Base-by-base conservation (phyloP, 2,329 filamentous ascomycete species). In the Drechslerella dactyloides region DNA sequence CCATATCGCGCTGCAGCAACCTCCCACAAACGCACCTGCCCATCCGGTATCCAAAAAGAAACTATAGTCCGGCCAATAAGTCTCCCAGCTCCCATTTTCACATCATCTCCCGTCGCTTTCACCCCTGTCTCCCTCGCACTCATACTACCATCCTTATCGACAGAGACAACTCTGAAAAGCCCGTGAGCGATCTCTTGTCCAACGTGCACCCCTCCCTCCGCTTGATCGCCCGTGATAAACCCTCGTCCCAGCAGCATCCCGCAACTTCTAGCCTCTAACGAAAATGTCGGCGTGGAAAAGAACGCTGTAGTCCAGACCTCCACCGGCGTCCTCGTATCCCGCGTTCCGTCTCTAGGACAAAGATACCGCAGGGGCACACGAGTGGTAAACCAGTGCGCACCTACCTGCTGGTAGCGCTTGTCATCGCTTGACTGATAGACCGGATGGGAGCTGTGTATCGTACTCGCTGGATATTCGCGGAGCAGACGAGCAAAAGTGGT, bases 221-320 rank as follows among this genome's bases (percentile, higher is more conserved):
- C 68, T 10, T 24, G 44, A 51, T 72, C 68, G 13, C 68, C 68
- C 5, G 50, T 65, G 17, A 11, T 53, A 48, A 72, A 72, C 15
- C 68, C 68, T 3, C 56, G 56, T 5, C 60, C 60, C n/a, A 30
- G 50, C 0, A 23, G 7, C 10, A 54, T 15, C 1, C 68, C 68
- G 2, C 64, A 42, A 19, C 46, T 13, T 15, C 40, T 24, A 7
- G 60, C 68, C 37, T 72, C 68, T 7, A 72, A 50, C 0, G 60
- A 60, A 35, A 72, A 30, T 8, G 68, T 60, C n/a, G 68, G 68
- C 1, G 68, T 72, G 11, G 60, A 65, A 23, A 72, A 72, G 8
- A 72, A 65, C 5, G 68, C 55, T 5, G 55, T 46, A 17, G 68
- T 72, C 60, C 60, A 72, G 3, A 56, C 27, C 48, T 72, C 68